Evolutionary conservation across 2,329 filamentous ascomycete genomes (phyloP).

Genomic region (Samsoniella hepiali): DNA sequence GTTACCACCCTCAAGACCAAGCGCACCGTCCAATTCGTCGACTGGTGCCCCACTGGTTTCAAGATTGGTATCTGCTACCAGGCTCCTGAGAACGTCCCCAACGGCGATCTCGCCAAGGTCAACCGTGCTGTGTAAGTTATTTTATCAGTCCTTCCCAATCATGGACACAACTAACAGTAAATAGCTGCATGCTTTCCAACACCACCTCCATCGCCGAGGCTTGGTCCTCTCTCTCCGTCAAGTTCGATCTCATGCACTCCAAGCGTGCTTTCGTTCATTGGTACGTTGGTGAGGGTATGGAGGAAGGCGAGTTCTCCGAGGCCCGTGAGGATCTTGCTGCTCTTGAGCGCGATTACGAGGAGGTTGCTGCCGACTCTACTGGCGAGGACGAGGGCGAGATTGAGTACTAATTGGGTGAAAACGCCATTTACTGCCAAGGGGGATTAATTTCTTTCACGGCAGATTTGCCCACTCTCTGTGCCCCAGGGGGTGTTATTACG

Average conservation of each 20-base stretch:
- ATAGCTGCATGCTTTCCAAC: constrained; percentile 95
- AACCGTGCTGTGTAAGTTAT: constrained; percentile 89
- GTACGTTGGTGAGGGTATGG: constrained; percentile 99
- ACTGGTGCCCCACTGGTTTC: constrained; percentile 99
- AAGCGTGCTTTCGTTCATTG: constrained; percentile 99
- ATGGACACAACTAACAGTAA: constrained; percentile 26
- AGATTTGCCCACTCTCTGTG: constrained; percentile 30
- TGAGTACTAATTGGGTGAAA: constrained; percentile 68
- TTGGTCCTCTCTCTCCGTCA: constrained; percentile 92
- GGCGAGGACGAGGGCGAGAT: constrained; percentile 84
- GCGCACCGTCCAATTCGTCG: constrained; percentile 98
- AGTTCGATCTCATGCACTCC: constrained; percentile 99
- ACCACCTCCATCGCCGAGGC: constrained; percentile 98
- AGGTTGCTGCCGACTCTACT: constrained; percentile 92
- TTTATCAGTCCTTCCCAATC: background rate
- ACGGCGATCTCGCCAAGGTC: constrained; percentile 96
- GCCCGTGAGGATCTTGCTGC: constrained; percentile 97
- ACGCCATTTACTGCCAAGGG: constrained; percentile 17
- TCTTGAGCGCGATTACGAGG: constrained; percentile 97
- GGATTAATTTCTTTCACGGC: constrained; percentile 22
- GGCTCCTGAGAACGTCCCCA: constrained; percentile 90
- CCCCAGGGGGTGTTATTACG: constrained; percentile 36
- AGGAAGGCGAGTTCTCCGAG: constrained; percentile 99
- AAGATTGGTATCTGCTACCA: constrained; percentile 99
- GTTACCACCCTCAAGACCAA: constrained; percentile 98